These are phyloP conservation scores for Pneumocystis sp. DNA, from an alignment of 1,139 yeast genomes.

Conservation along the genomic window DNA sequence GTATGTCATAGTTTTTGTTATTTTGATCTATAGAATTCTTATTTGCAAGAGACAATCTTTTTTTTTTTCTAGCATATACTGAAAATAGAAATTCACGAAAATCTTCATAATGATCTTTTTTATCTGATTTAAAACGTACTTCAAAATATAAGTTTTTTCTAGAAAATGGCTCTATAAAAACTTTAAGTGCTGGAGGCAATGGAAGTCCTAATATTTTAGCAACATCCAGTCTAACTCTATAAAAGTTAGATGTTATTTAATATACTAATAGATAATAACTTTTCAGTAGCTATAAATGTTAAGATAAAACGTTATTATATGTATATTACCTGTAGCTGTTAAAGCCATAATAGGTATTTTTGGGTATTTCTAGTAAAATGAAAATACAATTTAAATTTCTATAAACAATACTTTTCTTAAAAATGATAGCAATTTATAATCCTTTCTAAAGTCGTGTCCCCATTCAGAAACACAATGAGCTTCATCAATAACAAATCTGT, in stretches of 20 bases:
- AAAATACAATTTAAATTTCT: slow-evolving; percentile 13
- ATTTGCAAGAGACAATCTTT: slow-evolving; percentile 4
- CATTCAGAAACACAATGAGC: slow-evolving; percentile 88
- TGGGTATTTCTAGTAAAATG: slow-evolving; percentile 26
- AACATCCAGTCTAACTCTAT: slow-evolving; percentile 17
- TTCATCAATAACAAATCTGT: slow-evolving; percentile 67
- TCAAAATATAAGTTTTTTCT: slow-evolving; percentile 67
- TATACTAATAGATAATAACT: neutral
- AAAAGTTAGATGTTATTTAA: neutral
- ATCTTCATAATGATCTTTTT: slow-evolving; percentile 34
- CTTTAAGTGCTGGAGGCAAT: slow-evolving; percentile 8
- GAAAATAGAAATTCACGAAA: slow-evolving; percentile 39
- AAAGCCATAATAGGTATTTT: slow-evolving; percentile 69
- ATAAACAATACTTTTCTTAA: slow-evolving; percentile 39
- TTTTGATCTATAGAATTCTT: neutral
- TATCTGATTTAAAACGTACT: slow-evolving; percentile 31
- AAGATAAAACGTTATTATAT: neutral
- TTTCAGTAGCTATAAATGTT: neutral
- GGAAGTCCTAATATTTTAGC: slow-evolving; percentile 16
- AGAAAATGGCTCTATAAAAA: slow-evolving; percentile 34
- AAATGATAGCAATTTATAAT: slow-evolving; percentile 55
- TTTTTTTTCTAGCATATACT: slow-evolving; percentile 27
- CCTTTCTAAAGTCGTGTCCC: slow-evolving; percentile 87
- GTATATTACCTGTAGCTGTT: slow-evolving; percentile 58
- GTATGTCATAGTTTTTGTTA: slow-evolving; percentile 14